A percentile compares a stretch with the other conserved stretches of the same genome.
These are phyloP conservation scores for Psilocybe cyanescens DNA, from an alignment of 768 basidiomycete species.

Conservation along the genomic window DNA sequence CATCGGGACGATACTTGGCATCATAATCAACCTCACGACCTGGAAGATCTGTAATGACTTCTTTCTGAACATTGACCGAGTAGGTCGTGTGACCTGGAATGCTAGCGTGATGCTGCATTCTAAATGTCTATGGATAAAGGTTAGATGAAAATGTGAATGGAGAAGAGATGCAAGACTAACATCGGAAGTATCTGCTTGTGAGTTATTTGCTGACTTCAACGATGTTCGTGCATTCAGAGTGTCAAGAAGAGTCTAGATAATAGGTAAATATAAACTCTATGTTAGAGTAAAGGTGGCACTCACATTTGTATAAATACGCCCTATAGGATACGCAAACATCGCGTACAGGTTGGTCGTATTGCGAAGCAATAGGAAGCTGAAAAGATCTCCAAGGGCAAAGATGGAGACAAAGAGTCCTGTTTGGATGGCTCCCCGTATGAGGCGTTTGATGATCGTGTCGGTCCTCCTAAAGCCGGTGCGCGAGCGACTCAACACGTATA, in stretches of 20 bases:
- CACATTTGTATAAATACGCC: slow-evolving; percentile 53
- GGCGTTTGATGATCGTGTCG: slow-evolving; percentile 54
- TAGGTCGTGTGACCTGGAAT: slow-evolving; percentile 23
- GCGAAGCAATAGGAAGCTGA: slow-evolving; percentile 39
- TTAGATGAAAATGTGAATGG: neutral
- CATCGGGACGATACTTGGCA: slow-evolving; percentile 14
- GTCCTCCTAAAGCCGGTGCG: slow-evolving; percentile 56
- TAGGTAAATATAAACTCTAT: neutral
- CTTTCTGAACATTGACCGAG: slow-evolving; percentile 34
- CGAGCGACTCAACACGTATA: slow-evolving; percentile 38
- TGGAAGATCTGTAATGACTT: slow-evolving; percentile 24
- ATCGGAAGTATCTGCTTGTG: slow-evolving; percentile 34
- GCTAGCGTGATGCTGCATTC: slow-evolving; percentile 30
- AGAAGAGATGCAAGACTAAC: slow-evolving; percentile 13
- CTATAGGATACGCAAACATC: slow-evolving; percentile 39
- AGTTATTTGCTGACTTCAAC: slow-evolving; percentile 33
- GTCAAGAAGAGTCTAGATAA: slow-evolving; percentile 44
- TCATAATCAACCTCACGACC: slow-evolving; percentile 6
- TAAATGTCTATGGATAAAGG: slow-evolving; percentile 20
- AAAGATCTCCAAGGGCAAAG: slow-evolving; percentile 54
- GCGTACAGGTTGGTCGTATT: slow-evolving; percentile 36
- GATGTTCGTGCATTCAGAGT: slow-evolving; percentile 44
- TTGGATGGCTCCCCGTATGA: slow-evolving; percentile 58
- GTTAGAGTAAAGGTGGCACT: slow-evolving; percentile 15
- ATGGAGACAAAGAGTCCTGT: slow-evolving; percentile 56